Base-by-base conservation (phyloP, 495 filamentous ascomycete species). In the Hyaloscypha variabilis region DNA sequence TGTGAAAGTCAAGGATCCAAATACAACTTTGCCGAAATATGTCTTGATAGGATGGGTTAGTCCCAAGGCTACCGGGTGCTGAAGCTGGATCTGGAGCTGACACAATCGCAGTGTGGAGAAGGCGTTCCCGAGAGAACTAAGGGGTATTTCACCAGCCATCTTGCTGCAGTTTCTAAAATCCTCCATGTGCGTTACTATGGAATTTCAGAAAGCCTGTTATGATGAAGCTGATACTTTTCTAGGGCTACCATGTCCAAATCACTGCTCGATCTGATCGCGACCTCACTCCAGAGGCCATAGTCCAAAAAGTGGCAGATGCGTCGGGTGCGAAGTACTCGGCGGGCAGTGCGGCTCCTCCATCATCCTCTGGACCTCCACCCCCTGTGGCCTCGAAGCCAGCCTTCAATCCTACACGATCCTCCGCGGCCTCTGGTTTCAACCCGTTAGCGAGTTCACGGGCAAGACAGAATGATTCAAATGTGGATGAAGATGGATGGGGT, bases 51-150 rank as follows among this genome's bases (percentile, higher is more conserved):
- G 88, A 50, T 99, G 95, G 95, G 80, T 83, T 76, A 63, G 74
- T 60, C 50, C 13, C 23, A 28, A 17, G 14, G 25, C 31, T 31
- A 26, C n/a, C 26, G 30, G 34, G 61, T 23, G 23, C 36, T 42
- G 39, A 5, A 0, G 28, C 56, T 13, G 10, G 29, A 21, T 36
- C 68, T 72, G 10, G 29, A 21, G 50, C 68, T 72, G 58, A 70
- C 63, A 56, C n/a, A 39, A 70, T 72, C 63, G 60, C 63, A 82
- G 77, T 99, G 95, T 75, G 95, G 95, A 50, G 94, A 96, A 70
- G 96, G 96, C 63, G 95, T 99, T n/a, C 95, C 95, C 8, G 95
- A 98, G 79, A 83, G 94, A 70, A 97, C 94, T 19, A 98, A 98
- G 74, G 95, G 95, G 26, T 98, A 98, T 74, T 99, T 98, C 72